These are phyloP conservation scores for Hymenoscyphus scutula DNA, from an alignment of 2,329 filamentous ascomycete species.

Conservation along the genomic window DNA sequence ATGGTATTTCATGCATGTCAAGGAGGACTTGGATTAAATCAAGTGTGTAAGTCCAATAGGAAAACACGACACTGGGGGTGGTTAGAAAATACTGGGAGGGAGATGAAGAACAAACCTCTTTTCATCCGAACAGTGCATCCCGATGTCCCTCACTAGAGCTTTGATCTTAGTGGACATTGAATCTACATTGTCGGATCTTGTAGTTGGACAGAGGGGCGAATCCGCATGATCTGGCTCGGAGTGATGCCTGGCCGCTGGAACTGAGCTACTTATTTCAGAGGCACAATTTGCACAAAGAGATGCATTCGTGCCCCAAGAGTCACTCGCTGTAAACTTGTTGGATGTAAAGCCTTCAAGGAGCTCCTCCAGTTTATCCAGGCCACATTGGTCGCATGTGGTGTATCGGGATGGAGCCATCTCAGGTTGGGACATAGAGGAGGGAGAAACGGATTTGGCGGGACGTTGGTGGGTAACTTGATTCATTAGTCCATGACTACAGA, in stretches of 20 bases:
- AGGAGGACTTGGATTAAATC: slow-evolving; percentile 16
- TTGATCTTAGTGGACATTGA: slow-evolving; percentile 23
- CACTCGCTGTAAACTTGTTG: background rate
- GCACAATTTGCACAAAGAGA: background rate
- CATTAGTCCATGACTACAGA: slow-evolving; percentile 11
- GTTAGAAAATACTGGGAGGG: background rate
- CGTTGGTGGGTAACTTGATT: background rate
- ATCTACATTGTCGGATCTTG: too few relatives aligned
- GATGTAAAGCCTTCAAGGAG: slow-evolving; percentile 10
- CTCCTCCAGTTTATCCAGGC: slow-evolving; percentile 10
- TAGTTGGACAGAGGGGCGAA: too few relatives aligned
- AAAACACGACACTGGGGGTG: slow-evolving; percentile 19
- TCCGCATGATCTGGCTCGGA: too few relatives aligned
- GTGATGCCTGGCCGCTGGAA: too few relatives aligned
- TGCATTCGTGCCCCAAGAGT: background rate
- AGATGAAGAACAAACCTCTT: background rate
- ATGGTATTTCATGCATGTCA: slow-evolving; percentile 3
- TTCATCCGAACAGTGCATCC: slow-evolving; percentile 7
- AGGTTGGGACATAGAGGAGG: background rate
- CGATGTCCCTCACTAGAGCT: slow-evolving; percentile 15
- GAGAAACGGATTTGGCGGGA: background rate
- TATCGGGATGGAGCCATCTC: too few relatives aligned
- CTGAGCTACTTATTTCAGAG: background rate
- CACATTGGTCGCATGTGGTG: slow-evolving; percentile 8
- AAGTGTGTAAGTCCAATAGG: slow-evolving; percentile 19